These are phyloP conservation scores for Gaertneriomyces semiglobifer DNA, from an alignment of 192 early-diverging fungal species.

Conservation along the genomic window DNA sequence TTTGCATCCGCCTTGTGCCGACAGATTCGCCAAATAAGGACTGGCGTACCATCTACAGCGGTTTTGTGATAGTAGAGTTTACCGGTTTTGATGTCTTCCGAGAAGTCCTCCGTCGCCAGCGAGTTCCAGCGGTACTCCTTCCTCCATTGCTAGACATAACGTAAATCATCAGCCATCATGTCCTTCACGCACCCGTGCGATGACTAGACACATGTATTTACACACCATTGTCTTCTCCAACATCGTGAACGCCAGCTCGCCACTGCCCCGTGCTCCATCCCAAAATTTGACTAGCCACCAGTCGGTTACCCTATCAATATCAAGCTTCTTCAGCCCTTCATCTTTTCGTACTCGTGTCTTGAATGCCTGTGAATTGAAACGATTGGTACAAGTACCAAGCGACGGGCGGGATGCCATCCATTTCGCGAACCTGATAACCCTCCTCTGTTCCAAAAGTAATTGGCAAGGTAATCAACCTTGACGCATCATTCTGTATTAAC, in stretches of 20 bases:
- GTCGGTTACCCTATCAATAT: conserved; percentile 6
- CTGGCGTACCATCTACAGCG: conserved; percentile 19
- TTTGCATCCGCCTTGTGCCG: conserved; percentile 24
- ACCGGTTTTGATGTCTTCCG: conserved; percentile 20
- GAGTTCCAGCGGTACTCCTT: conserved; percentile 15
- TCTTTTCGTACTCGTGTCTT: conserved; percentile 5
- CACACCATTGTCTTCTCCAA: conserved; percentile 26
- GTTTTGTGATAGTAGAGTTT: conserved; percentile 28
- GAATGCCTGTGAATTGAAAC: conserved; percentile 6
- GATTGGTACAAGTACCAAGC: too few species aligned
- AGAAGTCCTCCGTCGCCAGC: conserved; percentile 21
- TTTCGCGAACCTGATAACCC: too few species aligned
- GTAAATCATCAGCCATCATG: neutral
- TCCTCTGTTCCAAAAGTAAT: conserved; percentile 17
- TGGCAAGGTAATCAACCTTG: neutral
- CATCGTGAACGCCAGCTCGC: conserved; percentile 17
- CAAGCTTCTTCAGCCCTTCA: neutral
- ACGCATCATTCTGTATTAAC: too few species aligned
- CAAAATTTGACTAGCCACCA: conserved; percentile 29
- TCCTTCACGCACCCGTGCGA: neutral
- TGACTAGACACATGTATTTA: neutral
- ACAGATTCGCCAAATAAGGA: conserved; percentile 25
- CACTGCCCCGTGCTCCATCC: conserved; percentile 26
- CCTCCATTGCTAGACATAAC: conserved; percentile 23
- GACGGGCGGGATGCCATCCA: too few species aligned